phyloP scores from a whole-genome alignment of 768 basidiomycete species.

The Tubosaeta sp. region DNA sequence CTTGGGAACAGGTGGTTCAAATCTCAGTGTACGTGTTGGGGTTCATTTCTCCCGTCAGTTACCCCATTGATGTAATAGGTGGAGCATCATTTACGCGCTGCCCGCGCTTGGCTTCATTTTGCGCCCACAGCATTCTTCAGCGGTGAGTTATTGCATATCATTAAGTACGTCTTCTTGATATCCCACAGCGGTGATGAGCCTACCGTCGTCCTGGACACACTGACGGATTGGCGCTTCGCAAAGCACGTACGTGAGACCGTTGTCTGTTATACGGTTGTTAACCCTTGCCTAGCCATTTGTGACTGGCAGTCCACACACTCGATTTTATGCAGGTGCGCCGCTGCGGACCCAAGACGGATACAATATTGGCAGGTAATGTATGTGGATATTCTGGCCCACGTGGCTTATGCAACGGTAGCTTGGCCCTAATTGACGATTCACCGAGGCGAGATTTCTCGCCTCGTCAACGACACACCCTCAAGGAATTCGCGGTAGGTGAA shows the following conservation, averaged over 20 bases:
- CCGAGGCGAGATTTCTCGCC: constrained; percentile 85
- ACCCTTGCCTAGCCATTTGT: constrained; percentile 58
- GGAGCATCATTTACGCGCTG: constrained; percentile 43
- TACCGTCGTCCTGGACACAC: constrained; percentile 76
- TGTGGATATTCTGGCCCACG: not conserved
- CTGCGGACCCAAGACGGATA: constrained; percentile 84
- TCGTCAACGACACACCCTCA: constrained; percentile 84
- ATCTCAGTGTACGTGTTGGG: constrained; percentile 64
- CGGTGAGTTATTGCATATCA: constrained; percentile 38
- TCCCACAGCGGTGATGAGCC: constrained; percentile 73
- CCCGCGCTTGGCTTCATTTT: constrained; percentile 66
- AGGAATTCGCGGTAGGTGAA: constrained; percentile 76
- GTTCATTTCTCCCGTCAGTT: not conserved
- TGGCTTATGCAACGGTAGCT: constrained; percentile 34
- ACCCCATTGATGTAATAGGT: constrained; percentile 28
- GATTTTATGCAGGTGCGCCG: constrained; percentile 92
- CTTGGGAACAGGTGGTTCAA: constrained; percentile 70
- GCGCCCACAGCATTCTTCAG: constrained; percentile 79
- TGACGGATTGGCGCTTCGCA: constrained; percentile 82
- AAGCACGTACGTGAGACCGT: constrained; percentile 56
- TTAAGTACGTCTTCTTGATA: constrained; percentile 2
- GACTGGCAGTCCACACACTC: constrained; percentile 56
- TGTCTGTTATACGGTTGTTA: not conserved
- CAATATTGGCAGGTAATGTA: constrained; percentile 76
- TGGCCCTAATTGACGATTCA: constrained; percentile 81